These are phyloP conservation scores for Blastobotrys buckinghamii DNA, from an alignment of 1,139 yeast species.

Conservation along the genomic window DNA sequence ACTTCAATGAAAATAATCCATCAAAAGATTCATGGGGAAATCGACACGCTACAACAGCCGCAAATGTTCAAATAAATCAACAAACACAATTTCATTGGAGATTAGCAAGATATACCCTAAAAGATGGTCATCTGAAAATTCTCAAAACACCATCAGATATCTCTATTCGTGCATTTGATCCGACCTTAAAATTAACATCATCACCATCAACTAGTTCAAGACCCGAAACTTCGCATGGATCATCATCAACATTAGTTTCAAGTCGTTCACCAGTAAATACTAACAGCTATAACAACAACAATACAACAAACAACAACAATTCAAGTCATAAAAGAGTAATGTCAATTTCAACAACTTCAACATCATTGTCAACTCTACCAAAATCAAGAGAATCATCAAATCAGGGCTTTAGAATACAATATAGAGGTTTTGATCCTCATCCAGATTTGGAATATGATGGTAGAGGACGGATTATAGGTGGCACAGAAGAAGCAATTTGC, in stretches of 20 bases:
- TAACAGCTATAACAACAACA: constrained; percentile 8
- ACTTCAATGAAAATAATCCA: not conserved
- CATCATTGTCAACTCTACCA: constrained; percentile 1
- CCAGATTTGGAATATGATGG: constrained; percentile 60
- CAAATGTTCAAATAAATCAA: not conserved
- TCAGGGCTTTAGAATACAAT: constrained; percentile 8
- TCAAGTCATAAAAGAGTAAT: constrained; percentile 7
- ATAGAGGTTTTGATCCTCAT: constrained; percentile 44
- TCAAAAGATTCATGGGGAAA: constrained; percentile 22
- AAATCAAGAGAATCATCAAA: constrained; percentile 5
- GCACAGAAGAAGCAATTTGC: constrained; percentile 63
- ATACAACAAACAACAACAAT: constrained; percentile 1
- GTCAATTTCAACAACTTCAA: constrained; percentile 6
- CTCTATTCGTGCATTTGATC: constrained; percentile 26
- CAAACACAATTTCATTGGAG: constrained; percentile 24
- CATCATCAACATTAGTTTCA: constrained; percentile 4
- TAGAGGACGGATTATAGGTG: constrained; percentile 42
- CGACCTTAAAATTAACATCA: constrained; percentile 12
- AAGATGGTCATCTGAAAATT: constrained; percentile 27
- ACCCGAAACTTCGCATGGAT: constrained; percentile 7
- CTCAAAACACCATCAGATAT: constrained; percentile 32
- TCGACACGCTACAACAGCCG: constrained; percentile 16
- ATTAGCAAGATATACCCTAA: constrained; percentile 28
- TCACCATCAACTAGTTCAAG: constrained; percentile 14
- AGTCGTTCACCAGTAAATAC: constrained; percentile 2